Evolutionary conservation across 192 early-diverging fungal species (phyloP).

Genomic region (Spizellomyces punctatus): DNA sequence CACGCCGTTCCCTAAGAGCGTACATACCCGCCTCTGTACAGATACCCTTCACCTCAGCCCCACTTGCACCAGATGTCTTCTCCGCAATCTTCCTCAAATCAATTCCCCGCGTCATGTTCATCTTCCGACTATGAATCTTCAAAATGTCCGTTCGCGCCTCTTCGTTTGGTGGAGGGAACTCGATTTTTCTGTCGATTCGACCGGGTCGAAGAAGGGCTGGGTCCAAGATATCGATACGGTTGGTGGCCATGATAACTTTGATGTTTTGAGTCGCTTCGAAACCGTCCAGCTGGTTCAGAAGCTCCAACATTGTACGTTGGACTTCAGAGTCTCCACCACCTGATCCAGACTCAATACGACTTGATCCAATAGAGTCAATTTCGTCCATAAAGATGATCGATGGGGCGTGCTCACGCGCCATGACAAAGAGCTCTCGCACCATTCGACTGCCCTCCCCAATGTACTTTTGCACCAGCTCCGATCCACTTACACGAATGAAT

Average conservation of each 20-base stretch:
- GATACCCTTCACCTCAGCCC: conserved; percentile 97
- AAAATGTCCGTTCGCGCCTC: conserved; percentile 92
- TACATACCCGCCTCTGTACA: conserved; percentile 99
- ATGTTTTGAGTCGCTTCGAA: conserved; percentile 70
- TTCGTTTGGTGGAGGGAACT: conserved; percentile 98
- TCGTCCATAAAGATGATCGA: conserved; percentile 99
- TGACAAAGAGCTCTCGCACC: conserved; percentile 97
- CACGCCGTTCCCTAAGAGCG: conserved; percentile 93
- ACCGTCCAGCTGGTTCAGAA: conserved; percentile 97
- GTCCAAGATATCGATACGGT: conserved; percentile 96
- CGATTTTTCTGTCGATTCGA: conserved; percentile 96
- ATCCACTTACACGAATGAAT: conserved; percentile 91
- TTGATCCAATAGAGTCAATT: conserved; percentile 95
- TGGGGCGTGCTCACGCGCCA: conserved; percentile 97
- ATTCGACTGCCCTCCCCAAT: conserved; percentile 98
- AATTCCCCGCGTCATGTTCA: conserved; percentile 85
- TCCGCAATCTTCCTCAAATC: conserved; percentile 95
- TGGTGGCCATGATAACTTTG: conserved; percentile 95
- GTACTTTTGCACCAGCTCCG: conserved; percentile 97
- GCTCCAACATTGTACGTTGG: conserved; percentile 98
- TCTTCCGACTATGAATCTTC: conserved; percentile 84
- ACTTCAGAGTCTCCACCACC: conserved; percentile 93
- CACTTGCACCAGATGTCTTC: conserved; percentile 94
- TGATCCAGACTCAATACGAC: conserved; percentile 90
- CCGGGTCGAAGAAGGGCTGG: conserved; percentile 93